Evolutionary conservation across 306 rosid species (phyloP).

Genomic region (Corylus avellana): DNA sequence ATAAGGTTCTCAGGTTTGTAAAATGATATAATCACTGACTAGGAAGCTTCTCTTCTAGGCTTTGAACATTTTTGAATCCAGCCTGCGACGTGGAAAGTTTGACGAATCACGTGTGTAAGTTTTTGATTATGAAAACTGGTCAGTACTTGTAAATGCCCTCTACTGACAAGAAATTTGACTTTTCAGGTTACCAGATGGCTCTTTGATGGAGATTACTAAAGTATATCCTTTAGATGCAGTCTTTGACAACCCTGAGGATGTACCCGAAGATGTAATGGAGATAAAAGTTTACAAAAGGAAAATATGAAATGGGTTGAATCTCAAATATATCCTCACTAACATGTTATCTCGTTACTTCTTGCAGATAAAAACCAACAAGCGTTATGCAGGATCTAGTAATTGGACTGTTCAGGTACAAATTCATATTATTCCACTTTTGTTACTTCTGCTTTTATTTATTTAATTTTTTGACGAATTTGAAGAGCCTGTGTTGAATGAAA

Average conservation of each 20-base stretch:
- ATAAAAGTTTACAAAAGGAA: neutral
- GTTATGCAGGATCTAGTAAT: conserved; percentile 86
- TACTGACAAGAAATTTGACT: conserved; percentile 28
- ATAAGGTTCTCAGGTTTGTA: conserved; percentile 2
- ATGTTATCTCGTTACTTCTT: neutral
- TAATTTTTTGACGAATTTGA: neutral
- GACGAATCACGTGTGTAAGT: conserved; percentile 81
- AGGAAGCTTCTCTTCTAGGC: conserved; percentile 52
- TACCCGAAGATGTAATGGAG: conserved; percentile 86
- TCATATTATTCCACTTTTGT: neutral
- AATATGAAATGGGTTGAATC: neutral
- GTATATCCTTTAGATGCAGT: conserved; percentile 95
- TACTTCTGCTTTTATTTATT: neutral
- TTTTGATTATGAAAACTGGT: conserved; percentile 10
- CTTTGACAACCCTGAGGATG: conserved; percentile 82
- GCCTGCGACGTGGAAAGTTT: conserved; percentile 90
- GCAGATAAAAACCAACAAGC: conserved; percentile 82
- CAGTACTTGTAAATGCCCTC: conserved; percentile 12
- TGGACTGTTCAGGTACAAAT: conserved; percentile 87
- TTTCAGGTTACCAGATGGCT: conserved; percentile 87
- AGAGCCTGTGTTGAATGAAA: neutral
- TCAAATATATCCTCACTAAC: neutral
- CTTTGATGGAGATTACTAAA: conserved; percentile 84
- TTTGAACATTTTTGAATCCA: conserved; percentile 91
- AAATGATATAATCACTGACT: conserved; percentile 30